Percentiles rank a stretch among this genome's conserved stretches.
Evolutionary conservation across 352 stramenopile species (phyloP).

Genomic region (Thraustochytrium sp.): DNA sequence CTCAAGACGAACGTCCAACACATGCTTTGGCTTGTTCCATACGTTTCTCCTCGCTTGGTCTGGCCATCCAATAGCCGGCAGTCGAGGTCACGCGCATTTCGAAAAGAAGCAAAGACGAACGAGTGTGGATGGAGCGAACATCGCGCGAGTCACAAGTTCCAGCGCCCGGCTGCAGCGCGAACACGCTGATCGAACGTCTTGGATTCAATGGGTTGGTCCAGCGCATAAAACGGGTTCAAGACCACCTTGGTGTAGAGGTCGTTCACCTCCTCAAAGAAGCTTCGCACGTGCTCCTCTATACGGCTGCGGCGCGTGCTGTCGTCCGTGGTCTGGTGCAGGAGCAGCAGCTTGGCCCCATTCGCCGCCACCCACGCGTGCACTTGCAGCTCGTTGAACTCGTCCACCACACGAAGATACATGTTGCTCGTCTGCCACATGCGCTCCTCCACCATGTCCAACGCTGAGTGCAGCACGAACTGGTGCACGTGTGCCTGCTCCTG

Average conservation of each 20-base stretch:
- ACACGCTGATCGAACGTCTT: slow-evolving; percentile 4
- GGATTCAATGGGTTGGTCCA: slow-evolving; percentile 29
- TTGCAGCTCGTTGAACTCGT: slow-evolving; percentile 39
- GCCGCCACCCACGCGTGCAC: slow-evolving; percentile 25
- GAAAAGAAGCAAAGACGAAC: not conserved
- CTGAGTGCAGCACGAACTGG: slow-evolving; percentile 32
- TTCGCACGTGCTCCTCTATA: not conserved
- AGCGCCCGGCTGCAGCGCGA: not conserved
- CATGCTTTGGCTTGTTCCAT: too few species aligned
- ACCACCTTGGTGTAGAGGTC: slow-evolving; percentile 31
- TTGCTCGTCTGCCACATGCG: not conserved
- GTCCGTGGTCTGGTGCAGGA: slow-evolving; percentile 3
- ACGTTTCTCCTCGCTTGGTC: too few species aligned
- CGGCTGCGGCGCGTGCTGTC: not conserved
- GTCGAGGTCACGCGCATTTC: too few species aligned
- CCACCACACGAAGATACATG: not conserved
- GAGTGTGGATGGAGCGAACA: not conserved
- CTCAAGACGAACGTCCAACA: too few species aligned
- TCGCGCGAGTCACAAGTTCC: not conserved
- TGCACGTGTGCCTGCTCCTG: slow-evolving; percentile 35
- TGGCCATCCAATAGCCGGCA: too few species aligned
- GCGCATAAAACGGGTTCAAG: slow-evolving; percentile 32
- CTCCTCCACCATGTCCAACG: slow-evolving; percentile 28
- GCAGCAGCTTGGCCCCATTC: slow-evolving; percentile 3
- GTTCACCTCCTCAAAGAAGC: slow-evolving; percentile 39